These are phyloP conservation scores for Pharnaceum exiguum DNA, from an alignment of 148 eudicot species.

Conservation along the genomic window DNA sequence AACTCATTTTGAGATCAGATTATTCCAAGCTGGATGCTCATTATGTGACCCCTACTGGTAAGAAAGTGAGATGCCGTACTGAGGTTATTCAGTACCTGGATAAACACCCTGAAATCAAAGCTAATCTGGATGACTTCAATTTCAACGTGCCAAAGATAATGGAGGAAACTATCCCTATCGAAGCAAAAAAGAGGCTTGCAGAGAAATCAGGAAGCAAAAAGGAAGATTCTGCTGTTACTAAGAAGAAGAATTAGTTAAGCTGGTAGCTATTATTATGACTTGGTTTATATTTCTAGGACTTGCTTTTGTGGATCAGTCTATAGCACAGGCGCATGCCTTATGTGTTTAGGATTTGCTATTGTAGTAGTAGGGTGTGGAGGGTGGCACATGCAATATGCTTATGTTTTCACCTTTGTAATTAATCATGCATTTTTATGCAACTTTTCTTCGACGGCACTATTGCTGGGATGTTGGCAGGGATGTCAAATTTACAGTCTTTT, in stretches of 20 bases:
- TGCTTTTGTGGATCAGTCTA: neutral
- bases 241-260: no score
- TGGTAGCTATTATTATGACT: no score
- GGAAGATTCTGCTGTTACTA: slow-evolving; percentile 4
- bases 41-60: slow-evolving; percentile 50
- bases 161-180: slow-evolving; percentile 43
- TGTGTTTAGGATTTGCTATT: neutral
- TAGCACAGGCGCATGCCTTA: neutral
- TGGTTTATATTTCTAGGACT: neutral
- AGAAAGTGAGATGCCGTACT: slow-evolving; percentile 31
- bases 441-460: no score
- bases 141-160: slow-evolving; percentile 52
- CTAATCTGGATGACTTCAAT: slow-evolving; percentile 38
- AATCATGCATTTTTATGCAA: no score
- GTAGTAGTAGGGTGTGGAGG: neutral
- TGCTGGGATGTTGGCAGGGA: no score
- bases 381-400: no score
- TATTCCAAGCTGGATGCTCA: slow-evolving; percentile 56
- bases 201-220: slow-evolving; percentile 18
- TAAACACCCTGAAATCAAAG: slow-evolving; percentile 38
- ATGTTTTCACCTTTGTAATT: no score
- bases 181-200: slow-evolving; percentile 20
- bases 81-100: slow-evolving; percentile 38
- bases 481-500: no score
- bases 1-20: slow-evolving; percentile 46